Percentiles rank a stretch among this genome's conserved stretches.
These are phyloP conservation scores for Pogostemon cablin DNA, from an alignment of 257 asterid genomes.

Conservation along the genomic window DNA sequence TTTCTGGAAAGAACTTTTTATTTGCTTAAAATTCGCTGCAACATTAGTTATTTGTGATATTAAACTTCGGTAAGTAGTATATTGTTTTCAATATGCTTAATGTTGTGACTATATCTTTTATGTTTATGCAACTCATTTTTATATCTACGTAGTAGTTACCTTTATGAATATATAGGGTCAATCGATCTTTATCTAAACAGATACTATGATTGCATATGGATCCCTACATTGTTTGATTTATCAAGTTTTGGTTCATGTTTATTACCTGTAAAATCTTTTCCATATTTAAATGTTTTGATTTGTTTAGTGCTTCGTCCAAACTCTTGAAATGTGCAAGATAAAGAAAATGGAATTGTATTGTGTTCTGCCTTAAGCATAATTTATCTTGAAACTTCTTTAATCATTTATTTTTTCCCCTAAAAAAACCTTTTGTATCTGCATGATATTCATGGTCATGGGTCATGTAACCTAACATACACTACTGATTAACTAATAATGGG, in stretches of 20 bases:
- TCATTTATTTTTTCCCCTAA: background rate
- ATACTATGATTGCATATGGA: too few relatives aligned
- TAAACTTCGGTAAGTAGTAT: background rate
- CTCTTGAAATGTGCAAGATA: background rate
- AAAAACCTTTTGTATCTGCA: background rate
- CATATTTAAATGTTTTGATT: background rate
- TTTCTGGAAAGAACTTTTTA: background rate
- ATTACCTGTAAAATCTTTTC: background rate
- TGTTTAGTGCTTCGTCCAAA: background rate
- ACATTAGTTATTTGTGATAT: constrained; percentile 8
- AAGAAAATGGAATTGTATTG: background rate
- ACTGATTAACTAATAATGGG: background rate
- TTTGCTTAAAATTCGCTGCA: background rate
- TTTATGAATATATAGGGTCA: background rate
- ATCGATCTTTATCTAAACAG: too few relatives aligned
- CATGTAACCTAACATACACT: background rate
- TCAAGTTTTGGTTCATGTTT: background rate
- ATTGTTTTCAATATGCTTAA: background rate
- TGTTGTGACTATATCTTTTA: background rate
- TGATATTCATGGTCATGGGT: background rate
- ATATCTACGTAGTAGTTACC: background rate
- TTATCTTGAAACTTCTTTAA: background rate
- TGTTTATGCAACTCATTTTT: background rate
- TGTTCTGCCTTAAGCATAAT: background rate
- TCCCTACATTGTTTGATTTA: background rate